Conservation (phyloP, 768 basidiomycete genomes). For the Termitomyces heimii region DNA sequence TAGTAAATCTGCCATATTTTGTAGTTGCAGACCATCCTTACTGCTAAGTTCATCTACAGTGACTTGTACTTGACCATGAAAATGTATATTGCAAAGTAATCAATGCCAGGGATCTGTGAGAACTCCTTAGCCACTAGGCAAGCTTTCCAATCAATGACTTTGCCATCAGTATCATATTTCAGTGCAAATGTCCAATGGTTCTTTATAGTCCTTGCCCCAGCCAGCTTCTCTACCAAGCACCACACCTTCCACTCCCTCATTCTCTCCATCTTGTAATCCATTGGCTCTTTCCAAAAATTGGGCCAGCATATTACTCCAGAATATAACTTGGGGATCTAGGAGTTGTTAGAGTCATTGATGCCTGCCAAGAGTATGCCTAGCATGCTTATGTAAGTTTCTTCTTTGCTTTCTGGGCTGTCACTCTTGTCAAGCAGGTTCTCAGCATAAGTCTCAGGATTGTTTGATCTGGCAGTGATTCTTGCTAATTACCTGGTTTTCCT, state of each 20-base stretch:
- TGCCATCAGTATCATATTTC: neutral
- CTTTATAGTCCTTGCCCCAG: neutral
- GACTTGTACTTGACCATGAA: neutral
- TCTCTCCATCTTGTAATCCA: neutral
- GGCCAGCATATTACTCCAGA: neutral
- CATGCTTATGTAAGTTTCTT: neutral
- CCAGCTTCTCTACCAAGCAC: neutral
- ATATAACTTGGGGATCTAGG: neutral
- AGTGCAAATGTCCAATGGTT: neutral
- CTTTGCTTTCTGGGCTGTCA: neutral
- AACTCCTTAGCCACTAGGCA: neutral
- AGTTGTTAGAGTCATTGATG: neutral
- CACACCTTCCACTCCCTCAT: conserved; percentile 4
- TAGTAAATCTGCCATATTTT: neutral
- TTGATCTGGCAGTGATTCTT: neutral
- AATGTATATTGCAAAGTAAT: neutral
- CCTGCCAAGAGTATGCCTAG: neutral
- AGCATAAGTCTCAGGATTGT: neutral
- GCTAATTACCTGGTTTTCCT: too few relatives aligned
- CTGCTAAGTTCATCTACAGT: neutral
- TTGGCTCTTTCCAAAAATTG: neutral
- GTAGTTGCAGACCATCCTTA: neutral
- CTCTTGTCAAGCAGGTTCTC: neutral
- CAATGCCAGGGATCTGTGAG: neutral
- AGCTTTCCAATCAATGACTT: neutral